phyloP scores from a whole-genome alignment of 768 basidiomycete genomes.

The Saitozyma podzolica region DNA sequence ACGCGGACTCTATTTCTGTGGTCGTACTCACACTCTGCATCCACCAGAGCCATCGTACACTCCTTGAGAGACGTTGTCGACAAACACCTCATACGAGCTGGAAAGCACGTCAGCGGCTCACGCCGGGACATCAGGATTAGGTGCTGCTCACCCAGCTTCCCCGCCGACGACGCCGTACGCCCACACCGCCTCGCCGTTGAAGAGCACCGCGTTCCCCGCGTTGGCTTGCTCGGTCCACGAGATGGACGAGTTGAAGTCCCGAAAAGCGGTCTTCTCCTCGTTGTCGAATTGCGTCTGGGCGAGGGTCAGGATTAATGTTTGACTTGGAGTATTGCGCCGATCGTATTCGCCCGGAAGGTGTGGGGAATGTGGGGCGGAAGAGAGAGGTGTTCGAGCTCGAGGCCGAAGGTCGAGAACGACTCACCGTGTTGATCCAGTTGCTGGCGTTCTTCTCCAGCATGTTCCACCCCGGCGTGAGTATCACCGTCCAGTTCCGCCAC shows the following conservation, averaged over 20 bases:
- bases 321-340: neutral
- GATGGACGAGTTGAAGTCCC: conserved; percentile 23
- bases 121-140: too few relatives aligned
- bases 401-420: too few relatives aligned
- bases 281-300: neutral
- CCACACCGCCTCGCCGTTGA: conserved; percentile 23
- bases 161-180: conserved; percentile 7
- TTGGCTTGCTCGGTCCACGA: conserved; percentile 37
- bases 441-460: conserved; percentile 33
- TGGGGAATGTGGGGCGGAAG: too few relatives aligned
- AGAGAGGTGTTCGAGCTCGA: too few relatives aligned
- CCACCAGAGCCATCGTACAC: conserved; percentile 25
- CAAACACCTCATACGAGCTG: conserved; percentile 28
- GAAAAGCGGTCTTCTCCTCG: conserved; percentile 2
- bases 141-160: conserved; percentile 5
- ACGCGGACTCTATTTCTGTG: too few relatives aligned
- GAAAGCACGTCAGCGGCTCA: too few relatives aligned
- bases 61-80: conserved; percentile 29
- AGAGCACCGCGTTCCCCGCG: conserved; percentile 28
- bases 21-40: conserved; percentile 22
- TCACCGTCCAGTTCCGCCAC: conserved; percentile 31
- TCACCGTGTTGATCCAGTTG: conserved; percentile 42
- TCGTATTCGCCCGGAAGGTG: too few relatives aligned
- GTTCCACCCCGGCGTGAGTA: conserved; percentile 41
- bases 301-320: neutral